Evolutionary conservation across 2,329 filamentous ascomycete genomes (phyloP), one percentile per base, ranked within the genome.

Genomic region (Fusarium cicatricum): DNA sequence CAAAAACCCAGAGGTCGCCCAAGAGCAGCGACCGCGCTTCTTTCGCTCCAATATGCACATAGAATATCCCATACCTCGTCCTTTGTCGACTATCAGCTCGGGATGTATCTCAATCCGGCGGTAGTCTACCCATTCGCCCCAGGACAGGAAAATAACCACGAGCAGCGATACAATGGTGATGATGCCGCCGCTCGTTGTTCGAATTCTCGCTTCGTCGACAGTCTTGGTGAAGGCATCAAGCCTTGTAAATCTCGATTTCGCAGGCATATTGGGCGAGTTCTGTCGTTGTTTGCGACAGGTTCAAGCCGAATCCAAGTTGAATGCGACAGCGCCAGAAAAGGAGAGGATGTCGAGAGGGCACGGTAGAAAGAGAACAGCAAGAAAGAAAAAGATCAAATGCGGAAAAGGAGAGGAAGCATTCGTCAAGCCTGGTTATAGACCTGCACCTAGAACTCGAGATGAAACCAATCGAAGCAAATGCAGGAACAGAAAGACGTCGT

Each of bases 151-250:
- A 38, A 98, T 72, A 49, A 99, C 92, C 47, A 97, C 85, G 44
- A 99, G 75, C 69, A 99, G 81, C 57, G 93, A 97, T 65, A 89
- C 84, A 69, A 99, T 92, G 51, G 95, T 99, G 70, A 99, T 92
- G 67, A 99, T 86, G 65, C 95, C 95, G 64, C 95, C 95, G 3
- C 92, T 97, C 7, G 93, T 97, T 28, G 95, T 99, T 70, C 96
- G 90, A 73, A 99, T 87, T 69, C 95, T 87, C 65, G 96, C 95
- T 86, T 99, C 95, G 76, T 99, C 95, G 68, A 99, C 95, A 11
- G 95, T 99, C 80, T 99, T 99, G 45, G 94, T 97, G 75, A 99
- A 99, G 83, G 95, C 95, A 78, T 99, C 95, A 63, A 99, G 91
- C 85, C 90, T 89, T 56, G 91, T 97, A 74, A 99, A 97, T 76